Conservation (phyloP, 2,329 filamentous ascomycete genomes). For the Xylariaceae sp. region DNA sequence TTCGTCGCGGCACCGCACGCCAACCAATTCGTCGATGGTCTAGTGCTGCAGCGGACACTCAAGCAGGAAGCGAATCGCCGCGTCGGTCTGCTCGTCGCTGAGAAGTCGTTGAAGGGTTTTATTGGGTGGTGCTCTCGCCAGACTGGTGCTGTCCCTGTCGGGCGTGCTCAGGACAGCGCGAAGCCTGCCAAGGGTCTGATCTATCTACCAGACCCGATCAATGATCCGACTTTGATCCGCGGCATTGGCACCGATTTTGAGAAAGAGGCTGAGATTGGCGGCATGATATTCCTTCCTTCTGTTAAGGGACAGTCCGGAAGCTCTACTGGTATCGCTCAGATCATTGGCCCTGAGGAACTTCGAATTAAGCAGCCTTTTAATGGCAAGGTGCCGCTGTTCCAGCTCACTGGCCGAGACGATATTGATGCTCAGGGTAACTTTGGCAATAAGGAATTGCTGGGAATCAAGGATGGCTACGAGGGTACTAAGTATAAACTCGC, state of each 20-base stretch:
- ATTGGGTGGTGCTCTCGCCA: conserved; percentile 81
- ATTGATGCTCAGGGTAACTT: conserved; percentile 62
- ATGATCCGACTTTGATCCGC: conserved; percentile 75
- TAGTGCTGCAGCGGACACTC: conserved; percentile 87
- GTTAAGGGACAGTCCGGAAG: conserved; percentile 71
- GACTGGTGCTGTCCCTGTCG: conserved; percentile 88
- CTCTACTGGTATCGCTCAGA: conserved; percentile 77
- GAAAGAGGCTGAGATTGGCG: conserved; percentile 67
- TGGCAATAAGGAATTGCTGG: conserved; percentile 49
- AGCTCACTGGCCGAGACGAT: conserved; percentile 76
- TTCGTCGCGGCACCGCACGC: conserved; percentile 96
- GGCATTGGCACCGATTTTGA: conserved; percentile 80
- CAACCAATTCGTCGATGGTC: conserved; percentile 93
- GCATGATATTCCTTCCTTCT: conserved; percentile 80
- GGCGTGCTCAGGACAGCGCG: conserved; percentile 82
- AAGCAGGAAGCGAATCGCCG: conserved; percentile 81
- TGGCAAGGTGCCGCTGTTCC: conserved; percentile 65
- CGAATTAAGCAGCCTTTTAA: conserved; percentile 84
- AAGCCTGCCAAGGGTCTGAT: conserved; percentile 74
- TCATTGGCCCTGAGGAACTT: conserved; percentile 74
- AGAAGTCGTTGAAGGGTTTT: conserved; percentile 92
- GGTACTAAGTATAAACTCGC: conserved; percentile 83
- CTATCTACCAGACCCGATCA: conserved; percentile 82
- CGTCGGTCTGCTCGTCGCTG: conserved; percentile 87
- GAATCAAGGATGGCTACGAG: conserved; percentile 56